Percentiles rank a stretch among this genome's conserved stretches.
Conservation (phyloP, 306 rosid genomes). For the Trifolium repens region DNA sequence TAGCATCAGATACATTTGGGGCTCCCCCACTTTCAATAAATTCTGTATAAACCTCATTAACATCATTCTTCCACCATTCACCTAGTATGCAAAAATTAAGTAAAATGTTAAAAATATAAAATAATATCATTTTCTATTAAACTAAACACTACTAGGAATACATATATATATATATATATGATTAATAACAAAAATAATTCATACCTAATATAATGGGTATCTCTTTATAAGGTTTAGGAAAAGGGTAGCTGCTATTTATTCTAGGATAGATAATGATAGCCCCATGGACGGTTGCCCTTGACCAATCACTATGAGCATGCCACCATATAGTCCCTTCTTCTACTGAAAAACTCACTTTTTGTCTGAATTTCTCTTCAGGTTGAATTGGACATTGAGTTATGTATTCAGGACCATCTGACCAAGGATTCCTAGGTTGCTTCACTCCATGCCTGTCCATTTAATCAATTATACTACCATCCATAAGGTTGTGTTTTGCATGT, state of each 20-base stretch:
- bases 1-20: not conserved
- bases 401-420: constrained; percentile 3
- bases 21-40: not conserved
- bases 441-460: constrained; percentile 1
- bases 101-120: too few species aligned
- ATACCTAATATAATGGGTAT: constrained; percentile 6
- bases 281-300: constrained; percentile 2
- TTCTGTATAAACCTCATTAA: not conserved
- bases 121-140: not conserved
- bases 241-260: not conserved
- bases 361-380: not conserved
- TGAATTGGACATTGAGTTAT: constrained; percentile 5
- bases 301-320: constrained; percentile 16
- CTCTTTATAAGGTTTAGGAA: not conserved
- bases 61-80: constrained; percentile 17
- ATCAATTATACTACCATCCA: not conserved
- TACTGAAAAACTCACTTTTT: not conserved
- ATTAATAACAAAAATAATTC: not conserved
- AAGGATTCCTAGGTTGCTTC: constrained; percentile 5
- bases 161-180: not conserved
- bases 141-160: too few species aligned
- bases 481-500: not conserved
- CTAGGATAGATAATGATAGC: not conserved
- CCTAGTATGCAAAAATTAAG: not conserved
- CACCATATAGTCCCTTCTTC: constrained; percentile 15